Percentiles rank a stretch among this genome's conserved stretches.
Evolutionary conservation across 768 basidiomycete genomes (phyloP).

Genomic region (Auricularia heimuer): DNA sequence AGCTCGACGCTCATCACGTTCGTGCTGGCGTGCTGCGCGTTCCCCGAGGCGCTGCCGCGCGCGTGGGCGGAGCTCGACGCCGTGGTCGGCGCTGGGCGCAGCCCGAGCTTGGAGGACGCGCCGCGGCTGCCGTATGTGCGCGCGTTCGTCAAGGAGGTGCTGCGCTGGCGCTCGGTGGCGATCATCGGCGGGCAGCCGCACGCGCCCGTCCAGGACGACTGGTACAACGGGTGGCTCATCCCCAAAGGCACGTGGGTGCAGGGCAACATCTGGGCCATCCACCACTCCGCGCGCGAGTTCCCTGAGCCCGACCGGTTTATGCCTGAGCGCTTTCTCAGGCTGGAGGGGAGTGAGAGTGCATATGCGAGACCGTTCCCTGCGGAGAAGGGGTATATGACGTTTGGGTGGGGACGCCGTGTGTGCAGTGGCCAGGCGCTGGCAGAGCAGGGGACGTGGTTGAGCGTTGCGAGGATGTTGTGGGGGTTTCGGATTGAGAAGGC

Average conservation of each 20-base stretch:
- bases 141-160: conserved; percentile 43
- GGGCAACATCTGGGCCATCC: conserved; percentile 27
- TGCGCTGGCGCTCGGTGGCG: conserved; percentile 49
- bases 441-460: too few species aligned
- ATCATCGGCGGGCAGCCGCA: conserved; percentile 36
- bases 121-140: conserved; percentile 47
- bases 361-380: too few species aligned
- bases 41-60: conserved; percentile 46
- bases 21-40: conserved; percentile 53
- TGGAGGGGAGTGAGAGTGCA: too few species aligned
- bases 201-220: not conserved
- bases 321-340: conserved; percentile 41
- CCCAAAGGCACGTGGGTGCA: conserved; percentile 49
- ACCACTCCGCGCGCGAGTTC: conserved; percentile 42
- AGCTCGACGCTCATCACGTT: conserved; percentile 27
- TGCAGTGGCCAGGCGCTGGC: too few species aligned
- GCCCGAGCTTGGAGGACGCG: conserved; percentile 53
- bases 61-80: conserved; percentile 60
- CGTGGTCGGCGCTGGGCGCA: conserved; percentile 43
- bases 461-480: too few species aligned
- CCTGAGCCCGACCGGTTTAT: conserved; percentile 40
- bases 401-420: too few species aligned
- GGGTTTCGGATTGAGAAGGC: too few species aligned
- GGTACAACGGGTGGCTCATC: conserved; percentile 36
- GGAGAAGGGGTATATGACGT: too few species aligned